These are phyloP conservation scores for Sequoiadendron giganteum DNA, from an alignment of 75 land plant species.

Conservation along the genomic window DNA sequence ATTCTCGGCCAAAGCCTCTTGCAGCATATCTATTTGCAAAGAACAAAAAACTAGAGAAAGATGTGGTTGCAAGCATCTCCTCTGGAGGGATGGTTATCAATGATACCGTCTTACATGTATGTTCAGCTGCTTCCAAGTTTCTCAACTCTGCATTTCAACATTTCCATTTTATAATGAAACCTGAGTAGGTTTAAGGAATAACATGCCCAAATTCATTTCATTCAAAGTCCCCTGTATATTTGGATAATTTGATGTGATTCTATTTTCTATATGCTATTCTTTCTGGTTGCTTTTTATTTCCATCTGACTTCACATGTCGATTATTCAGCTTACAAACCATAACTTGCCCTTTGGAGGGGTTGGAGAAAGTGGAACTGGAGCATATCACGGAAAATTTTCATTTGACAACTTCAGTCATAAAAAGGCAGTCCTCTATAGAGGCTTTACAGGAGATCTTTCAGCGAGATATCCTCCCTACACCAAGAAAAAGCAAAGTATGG, in stretches of 20 bases:
- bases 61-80: constrained; percentile 48
- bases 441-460: constrained; percentile 48
- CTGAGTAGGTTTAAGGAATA: not conserved
- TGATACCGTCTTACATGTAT: constrained; percentile 70
- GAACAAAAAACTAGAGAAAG: constrained; percentile 45
- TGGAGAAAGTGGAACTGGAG: constrained; percentile 67
- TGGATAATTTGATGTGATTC: not conserved
- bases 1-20: constrained; percentile 60
- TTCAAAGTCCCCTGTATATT: not conserved
- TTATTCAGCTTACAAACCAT: constrained; percentile 32
- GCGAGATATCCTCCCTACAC: constrained; percentile 90
- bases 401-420: constrained; percentile 68
- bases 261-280: not conserved
- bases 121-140: not conserved
- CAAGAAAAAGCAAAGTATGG: constrained; percentile 44
- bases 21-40: constrained; percentile 69
- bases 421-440: constrained; percentile 50
- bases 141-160: not conserved
- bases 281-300: not conserved
- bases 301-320: not conserved
- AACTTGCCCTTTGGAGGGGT: constrained; percentile 65
- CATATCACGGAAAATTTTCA: constrained; percentile 63
- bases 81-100: constrained; percentile 74
- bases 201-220: not conserved
- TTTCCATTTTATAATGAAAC: not conserved